Conservation (phyloP, 345 rosid genomes). For the Carallia pectinifolia region DNA sequence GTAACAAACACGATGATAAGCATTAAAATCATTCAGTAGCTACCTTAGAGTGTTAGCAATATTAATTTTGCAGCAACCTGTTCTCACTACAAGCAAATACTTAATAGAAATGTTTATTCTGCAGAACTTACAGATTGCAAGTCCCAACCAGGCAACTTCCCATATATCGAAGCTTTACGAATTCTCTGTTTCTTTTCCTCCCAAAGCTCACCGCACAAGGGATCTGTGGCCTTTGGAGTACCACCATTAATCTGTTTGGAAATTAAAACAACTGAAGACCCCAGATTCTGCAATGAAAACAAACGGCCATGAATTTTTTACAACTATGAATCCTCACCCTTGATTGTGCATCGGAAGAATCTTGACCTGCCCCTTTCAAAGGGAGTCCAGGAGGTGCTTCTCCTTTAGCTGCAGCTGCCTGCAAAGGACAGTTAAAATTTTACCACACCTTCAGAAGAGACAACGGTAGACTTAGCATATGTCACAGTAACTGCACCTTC, state of each 20-base stretch:
- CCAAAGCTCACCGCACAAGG: slow-evolving; percentile 97
- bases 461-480: neutral
- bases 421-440: slow-evolving; percentile 27
- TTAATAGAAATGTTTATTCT: neutral
- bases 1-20: neutral
- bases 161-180: slow-evolving; percentile 72
- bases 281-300: slow-evolving; percentile 16
- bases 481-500: slow-evolving; percentile 52
- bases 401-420: slow-evolving; percentile 99
- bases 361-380: slow-evolving; percentile 95
- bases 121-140: slow-evolving; percentile 89
- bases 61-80: neutral
- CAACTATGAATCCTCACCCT: slow-evolving; percentile 47
- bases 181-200: slow-evolving; percentile 84
- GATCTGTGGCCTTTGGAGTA: slow-evolving; percentile 78
- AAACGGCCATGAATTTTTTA: slow-evolving; percentile 7
- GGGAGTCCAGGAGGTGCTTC: slow-evolving; percentile 99
- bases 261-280: slow-evolving; percentile 6
- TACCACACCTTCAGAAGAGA: slow-evolving; percentile 13
- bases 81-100: neutral
- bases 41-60: neutral
- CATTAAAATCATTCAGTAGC: neutral
- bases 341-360: slow-evolving; percentile 85
- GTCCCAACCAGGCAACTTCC: slow-evolving; percentile 93
- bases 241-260: slow-evolving; percentile 71